Base-by-base conservation (phyloP, 2,329 filamentous ascomycete species). In the Fusarium sp. region DNA sequence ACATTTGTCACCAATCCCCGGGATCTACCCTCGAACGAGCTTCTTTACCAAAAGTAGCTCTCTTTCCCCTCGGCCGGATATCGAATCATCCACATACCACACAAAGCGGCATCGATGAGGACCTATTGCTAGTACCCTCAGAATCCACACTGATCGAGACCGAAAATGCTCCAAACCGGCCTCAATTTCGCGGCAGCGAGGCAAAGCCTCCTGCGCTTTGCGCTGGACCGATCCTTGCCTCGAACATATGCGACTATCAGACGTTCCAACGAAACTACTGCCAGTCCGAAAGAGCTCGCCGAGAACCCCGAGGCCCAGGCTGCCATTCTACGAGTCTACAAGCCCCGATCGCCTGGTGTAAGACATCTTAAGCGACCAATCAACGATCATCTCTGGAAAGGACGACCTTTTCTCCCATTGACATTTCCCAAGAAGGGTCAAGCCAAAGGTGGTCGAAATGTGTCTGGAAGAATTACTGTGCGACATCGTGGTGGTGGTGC, bases 371-470 rank as follows among this genome's bases (percentile, higher is more conserved):
- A 91, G 79, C 89, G 96, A 42, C 94, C 96, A 15, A 91, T 97
- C 81, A 98, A 98, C 81, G 94, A 97, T 76, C 96, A 99, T 80
- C 83, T 99, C 45, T 98, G 93, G 93, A 97, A 97, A 81, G 96
- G 96, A 61, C 86, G 94, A 58, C 93, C 96, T 1, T 89, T 91
- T 71, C 84, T 92, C 34, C 88, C 90, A 51, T 86, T 99, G 79
- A 99, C 97, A 12, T 92, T 93, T 75, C 89, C 94, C 37, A 97
- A 97, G 80, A 95, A 95, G 79, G 96, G 96, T 16, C 94, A 97
- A 74, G 90, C 88, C 53, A 96, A 97, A 79, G 97, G 96, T 80
- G 96, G 96, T 42, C 89, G 96, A 74, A 99, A 99, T 79, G 92
- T 92, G 76, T 91, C 87, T 55, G 97, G 96, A 26, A 85, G 88